Percentiles rank a stretch among this genome's conserved stretches.
Conservation (phyloP, 768 basidiomycete genomes). For the Calocybe cyanea region DNA sequence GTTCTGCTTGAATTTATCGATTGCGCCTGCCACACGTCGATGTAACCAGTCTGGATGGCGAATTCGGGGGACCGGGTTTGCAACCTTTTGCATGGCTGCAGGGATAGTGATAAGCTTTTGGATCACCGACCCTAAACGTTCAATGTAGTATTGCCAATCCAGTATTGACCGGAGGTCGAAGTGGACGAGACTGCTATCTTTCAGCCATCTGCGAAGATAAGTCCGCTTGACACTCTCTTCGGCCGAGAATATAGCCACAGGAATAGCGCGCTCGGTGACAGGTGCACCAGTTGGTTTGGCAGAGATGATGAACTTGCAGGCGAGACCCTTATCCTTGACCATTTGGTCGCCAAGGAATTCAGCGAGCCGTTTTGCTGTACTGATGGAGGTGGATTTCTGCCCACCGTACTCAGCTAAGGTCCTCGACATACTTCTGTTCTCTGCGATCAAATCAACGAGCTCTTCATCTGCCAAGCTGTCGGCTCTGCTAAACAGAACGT, state of each 20-base stretch:
- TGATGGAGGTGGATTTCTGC: constrained; percentile 98
- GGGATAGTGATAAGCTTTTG: constrained; percentile 99
- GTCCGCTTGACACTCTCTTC: constrained; percentile 86
- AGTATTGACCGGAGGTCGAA: constrained; percentile 94
- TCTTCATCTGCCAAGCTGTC: constrained; percentile 87
- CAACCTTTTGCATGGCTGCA: constrained; percentile 95
- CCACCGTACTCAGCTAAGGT: constrained; percentile 94
- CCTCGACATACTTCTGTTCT: constrained; percentile 96
- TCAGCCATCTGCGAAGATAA: constrained; percentile 95
- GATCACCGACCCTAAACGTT: constrained; percentile 94
- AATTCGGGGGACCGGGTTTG: constrained; percentile 94
- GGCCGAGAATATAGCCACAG: constrained; percentile 96
- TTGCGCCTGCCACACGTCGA: constrained; percentile 79
- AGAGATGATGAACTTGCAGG: constrained; percentile 99
- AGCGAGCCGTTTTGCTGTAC: constrained; percentile 89
- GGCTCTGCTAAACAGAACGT: constrained; percentile 86
- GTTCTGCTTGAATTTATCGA: constrained; percentile 98
- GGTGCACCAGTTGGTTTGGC: constrained; percentile 89
- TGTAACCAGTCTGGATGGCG: constrained; percentile 97
- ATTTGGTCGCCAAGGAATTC: constrained; percentile 98
- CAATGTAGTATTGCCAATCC: constrained; percentile 99
- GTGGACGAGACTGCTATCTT: constrained; percentile 79
- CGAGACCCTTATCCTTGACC: constrained; percentile 99
- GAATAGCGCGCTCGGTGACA: constrained; percentile 95
- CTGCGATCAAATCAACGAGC: constrained; percentile 95